phyloP scores from a whole-genome alignment of 306 rosid species.

The Pyrus pyrifolia region DNA sequence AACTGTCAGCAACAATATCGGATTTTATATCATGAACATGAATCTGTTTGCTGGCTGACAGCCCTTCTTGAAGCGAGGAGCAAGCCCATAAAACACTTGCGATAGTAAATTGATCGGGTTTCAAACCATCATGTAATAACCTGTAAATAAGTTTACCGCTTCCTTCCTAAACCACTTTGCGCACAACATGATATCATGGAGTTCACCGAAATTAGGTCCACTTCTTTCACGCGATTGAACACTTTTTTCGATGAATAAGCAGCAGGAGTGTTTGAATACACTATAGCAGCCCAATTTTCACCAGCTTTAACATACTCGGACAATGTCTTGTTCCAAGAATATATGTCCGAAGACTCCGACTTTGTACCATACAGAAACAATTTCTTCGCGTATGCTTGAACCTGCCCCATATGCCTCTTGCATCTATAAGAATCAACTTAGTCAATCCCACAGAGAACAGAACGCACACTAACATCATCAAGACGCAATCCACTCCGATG shows the following conservation, averaged over 20 bases:
- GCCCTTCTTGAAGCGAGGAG: slow-evolving; percentile 49
- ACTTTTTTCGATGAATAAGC: slow-evolving; percentile 28
- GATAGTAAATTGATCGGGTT: slow-evolving; percentile 62
- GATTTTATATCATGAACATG: slow-evolving; percentile 53
- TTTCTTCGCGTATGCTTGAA: slow-evolving; percentile 55
- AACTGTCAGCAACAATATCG: slow-evolving; percentile 37
- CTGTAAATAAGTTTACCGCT: slow-evolving; percentile 37
- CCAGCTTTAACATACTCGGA: slow-evolving; percentile 41
- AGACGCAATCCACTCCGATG: slow-evolving; percentile 54
- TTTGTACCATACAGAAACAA: slow-evolving; percentile 21
- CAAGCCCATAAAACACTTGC: slow-evolving; percentile 68
- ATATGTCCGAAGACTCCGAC: slow-evolving; percentile 18
- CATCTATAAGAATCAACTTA: slow-evolving; percentile 26
- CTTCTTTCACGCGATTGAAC: slow-evolving; percentile 43
- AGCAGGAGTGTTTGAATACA: slow-evolving; percentile 58
- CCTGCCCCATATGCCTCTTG: slow-evolving; percentile 41
- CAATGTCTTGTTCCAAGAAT: slow-evolving; percentile 58
- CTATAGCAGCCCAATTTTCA: slow-evolving; percentile 43
- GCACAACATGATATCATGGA: slow-evolving; percentile 64
- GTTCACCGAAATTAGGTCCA: slow-evolving; percentile 78
- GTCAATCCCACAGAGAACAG: slow-evolving; percentile 39
- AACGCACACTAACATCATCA: slow-evolving; percentile 37
- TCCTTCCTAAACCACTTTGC: slow-evolving; percentile 39
- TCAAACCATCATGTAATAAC: slow-evolving; percentile 36
- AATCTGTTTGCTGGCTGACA: slow-evolving; percentile 41